Percentiles rank a stretch among this genome's conserved stretches.
Conservation (phyloP, 2,329 filamentous ascomycete species). For the Trematosphaeria pertusa region DNA sequence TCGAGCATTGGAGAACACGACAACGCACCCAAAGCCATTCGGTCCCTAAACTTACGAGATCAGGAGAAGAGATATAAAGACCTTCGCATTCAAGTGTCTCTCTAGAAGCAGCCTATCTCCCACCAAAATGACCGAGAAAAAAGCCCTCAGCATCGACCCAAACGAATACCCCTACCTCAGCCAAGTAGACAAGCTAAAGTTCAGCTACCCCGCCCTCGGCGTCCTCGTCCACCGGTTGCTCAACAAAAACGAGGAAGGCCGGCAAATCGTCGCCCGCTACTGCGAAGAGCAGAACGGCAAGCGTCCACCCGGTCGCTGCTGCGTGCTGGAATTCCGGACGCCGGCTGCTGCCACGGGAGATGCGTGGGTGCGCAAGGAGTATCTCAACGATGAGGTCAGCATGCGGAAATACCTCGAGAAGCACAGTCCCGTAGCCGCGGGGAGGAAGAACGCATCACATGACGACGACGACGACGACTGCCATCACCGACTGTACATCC, state of each 20-base stretch:
- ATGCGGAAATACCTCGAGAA: background rate
- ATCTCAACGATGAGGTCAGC: background rate
- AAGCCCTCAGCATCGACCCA: too few relatives aligned
- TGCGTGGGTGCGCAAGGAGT: background rate
- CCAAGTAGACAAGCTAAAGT: background rate
- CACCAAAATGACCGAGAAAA: too few relatives aligned
- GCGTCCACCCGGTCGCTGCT: conserved; percentile 1
- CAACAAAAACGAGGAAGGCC: background rate
- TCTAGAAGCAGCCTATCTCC: too few relatives aligned
- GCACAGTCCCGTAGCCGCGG: background rate
- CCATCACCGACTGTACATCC: conserved; percentile 5
- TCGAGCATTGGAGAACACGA: background rate
- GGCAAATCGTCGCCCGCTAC: too few relatives aligned
- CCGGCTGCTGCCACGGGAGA: background rate
- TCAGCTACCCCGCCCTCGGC: conserved; percentile 2
- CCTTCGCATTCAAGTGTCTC: too few relatives aligned
- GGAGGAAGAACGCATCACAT: background rate
- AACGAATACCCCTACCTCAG: conserved; percentile 2
- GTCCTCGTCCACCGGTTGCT: background rate
- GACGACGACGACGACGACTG: background rate
- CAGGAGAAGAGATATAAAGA: too few relatives aligned
- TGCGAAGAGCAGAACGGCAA: background rate
- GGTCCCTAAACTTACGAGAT: background rate
- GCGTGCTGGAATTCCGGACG: conserved; percentile 1
- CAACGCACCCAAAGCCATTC: background rate